Evolutionary conservation across 148 eudicot species (phyloP).

Genomic region (Chenopodium quinoa): DNA sequence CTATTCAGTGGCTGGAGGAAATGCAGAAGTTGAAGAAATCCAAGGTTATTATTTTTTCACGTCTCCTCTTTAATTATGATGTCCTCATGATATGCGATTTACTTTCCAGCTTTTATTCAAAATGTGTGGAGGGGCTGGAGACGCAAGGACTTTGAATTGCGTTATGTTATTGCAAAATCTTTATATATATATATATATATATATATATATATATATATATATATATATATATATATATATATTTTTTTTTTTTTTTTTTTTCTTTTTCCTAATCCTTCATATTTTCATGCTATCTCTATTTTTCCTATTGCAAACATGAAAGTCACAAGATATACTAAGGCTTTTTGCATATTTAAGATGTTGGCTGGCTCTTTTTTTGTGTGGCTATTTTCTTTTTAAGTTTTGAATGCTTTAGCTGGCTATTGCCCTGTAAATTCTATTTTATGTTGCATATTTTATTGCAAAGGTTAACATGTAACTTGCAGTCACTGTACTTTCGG

Average conservation of each 20-base stretch:
- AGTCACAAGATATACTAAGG: neutral
- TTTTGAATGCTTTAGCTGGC: neutral
- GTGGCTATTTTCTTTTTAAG: neutral
- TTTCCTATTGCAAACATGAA: neutral
- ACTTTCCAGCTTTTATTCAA: neutral
- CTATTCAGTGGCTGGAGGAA: conserved; percentile 24
- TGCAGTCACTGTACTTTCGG: neutral
- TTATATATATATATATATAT: neutral
- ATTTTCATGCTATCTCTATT: neutral
- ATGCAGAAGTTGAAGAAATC: conserved; percentile 31
- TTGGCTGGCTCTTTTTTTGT: neutral
- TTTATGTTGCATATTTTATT: neutral
- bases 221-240: too few species aligned
- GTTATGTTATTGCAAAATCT: neutral
- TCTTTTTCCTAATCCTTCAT: neutral
- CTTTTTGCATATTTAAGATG: neutral
- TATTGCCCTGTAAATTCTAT: neutral
- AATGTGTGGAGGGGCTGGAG: neutral
- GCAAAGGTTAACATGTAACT: neutral
- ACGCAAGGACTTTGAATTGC: neutral
- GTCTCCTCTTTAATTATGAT: neutral
- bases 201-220: too few species aligned
- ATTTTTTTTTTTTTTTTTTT: neutral
- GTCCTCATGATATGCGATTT: neutral
- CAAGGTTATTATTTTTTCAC: conserved; percentile 30